Evolutionary conservation across 2,329 filamentous ascomycete species (phyloP), one percentile per base, ranked within the genome.

Genomic region (Aspergillus persii): DNA sequence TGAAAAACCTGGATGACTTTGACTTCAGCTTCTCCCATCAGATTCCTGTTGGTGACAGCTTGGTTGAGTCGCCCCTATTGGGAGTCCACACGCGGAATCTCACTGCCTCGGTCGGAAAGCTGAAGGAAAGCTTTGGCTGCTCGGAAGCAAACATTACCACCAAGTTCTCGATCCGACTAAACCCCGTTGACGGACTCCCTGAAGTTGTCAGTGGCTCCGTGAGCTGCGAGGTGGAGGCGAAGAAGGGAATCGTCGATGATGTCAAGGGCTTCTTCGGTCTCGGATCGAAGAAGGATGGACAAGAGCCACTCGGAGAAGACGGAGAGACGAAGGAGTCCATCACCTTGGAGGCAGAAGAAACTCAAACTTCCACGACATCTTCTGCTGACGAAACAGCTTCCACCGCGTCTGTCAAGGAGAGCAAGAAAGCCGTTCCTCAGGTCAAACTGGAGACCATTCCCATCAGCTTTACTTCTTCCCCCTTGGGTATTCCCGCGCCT

Each of bases 241-340:
- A 86, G 76, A 91, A 92, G 74, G 91, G 90, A 63, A 88, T 98
- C 52, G 90, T 97, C 51, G 94, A 96, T 70, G 93, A 92, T 48
- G 91, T 98, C 65, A 99, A 99, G 83, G 96, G 93, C 64, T 85
- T 97, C 63, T 96, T 99, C 71, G 95, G 95, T 5, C 93, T 98
- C 72, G 95, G 94, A 29, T 90, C 90, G 70, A 92, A 91, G 78
- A 96, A 96, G 78, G 89, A 90, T 63, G 90, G 94, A 57, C 90
- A 96, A 76, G 83, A 84, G 63, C 79, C 84, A 7, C 71, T 96
- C 36, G 83, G 85, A 60, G 89, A 88, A 52, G 83, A 84, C 26
- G 85, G 83, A 47, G 74, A 78, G 29, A 71, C 77, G 2, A 80
- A 83, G 56, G 80, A 78, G 65, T 74, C 81, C 9, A 78, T 82